Evolutionary conservation across 768 basidiomycete species (phyloP).

Genomic region (Serendipita sp.): DNA sequence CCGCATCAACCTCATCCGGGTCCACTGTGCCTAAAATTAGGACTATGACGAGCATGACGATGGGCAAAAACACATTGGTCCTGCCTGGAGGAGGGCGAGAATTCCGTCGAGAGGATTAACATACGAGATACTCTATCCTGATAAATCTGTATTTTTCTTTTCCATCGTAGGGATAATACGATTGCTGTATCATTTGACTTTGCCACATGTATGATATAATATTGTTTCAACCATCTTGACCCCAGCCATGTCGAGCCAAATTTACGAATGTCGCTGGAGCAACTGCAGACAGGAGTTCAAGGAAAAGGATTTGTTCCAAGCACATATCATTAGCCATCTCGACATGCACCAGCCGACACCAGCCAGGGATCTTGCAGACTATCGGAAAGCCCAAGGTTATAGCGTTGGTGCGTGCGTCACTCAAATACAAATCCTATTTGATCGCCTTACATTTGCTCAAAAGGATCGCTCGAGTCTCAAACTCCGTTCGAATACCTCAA

Average conservation of each 20-base stretch:
- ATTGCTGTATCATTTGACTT: neutral
- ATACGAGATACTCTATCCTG: neutral
- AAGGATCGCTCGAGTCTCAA: neutral
- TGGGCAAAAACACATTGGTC: neutral
- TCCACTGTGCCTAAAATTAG: neutral
- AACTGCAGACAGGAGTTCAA: neutral
- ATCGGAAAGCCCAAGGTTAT: neutral
- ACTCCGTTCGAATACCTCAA: neutral
- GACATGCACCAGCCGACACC: neutral
- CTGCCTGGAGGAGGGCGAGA: neutral
- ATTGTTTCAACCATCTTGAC: neutral
- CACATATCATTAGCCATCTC: neutral
- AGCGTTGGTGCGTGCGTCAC: neutral
- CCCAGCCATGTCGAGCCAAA: neutral
- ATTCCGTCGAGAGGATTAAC: neutral
- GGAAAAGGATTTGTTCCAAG: neutral
- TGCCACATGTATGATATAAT: neutral
- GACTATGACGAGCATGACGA: neutral
- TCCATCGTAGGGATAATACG: neutral
- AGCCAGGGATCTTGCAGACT: neutral
- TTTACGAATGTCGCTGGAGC: slow-evolving; percentile 1
- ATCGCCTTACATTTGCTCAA: neutral
- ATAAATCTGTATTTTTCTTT: neutral
- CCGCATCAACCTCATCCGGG: neutral
- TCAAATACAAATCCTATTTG: neutral